These are phyloP conservation scores for Antarctomyces pellizariae DNA, from an alignment of 495 filamentous ascomycete species.

Conservation along the genomic window DNA sequence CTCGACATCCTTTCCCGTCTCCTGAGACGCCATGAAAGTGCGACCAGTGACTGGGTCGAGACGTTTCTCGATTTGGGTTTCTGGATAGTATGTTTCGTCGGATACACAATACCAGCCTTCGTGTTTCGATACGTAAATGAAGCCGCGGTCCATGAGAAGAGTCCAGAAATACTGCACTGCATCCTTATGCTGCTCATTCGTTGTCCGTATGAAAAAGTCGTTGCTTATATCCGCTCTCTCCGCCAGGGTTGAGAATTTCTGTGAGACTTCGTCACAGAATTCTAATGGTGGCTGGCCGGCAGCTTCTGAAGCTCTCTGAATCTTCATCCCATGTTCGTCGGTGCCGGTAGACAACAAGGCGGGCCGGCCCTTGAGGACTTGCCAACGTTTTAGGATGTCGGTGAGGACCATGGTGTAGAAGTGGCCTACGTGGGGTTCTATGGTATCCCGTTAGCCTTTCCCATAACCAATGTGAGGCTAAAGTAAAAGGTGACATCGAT, in stretches of 20 bases:
- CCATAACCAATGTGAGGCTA: too few relatives aligned
- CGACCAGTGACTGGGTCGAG: constrained; percentile 59
- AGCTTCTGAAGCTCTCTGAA: constrained; percentile 59
- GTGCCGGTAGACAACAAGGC: constrained; percentile 74
- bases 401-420: constrained; percentile 79
- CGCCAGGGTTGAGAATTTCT: constrained; percentile 46
- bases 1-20: constrained; percentile 81
- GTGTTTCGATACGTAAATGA: constrained; percentile 71
- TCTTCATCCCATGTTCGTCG: constrained; percentile 97
- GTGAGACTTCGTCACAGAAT: constrained; percentile 36
- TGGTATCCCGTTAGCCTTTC: background rate
- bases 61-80: constrained; percentile 43
- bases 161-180: constrained; percentile 85
- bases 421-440: constrained; percentile 87
- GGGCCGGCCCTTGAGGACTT: constrained; percentile 40
- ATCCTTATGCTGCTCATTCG: constrained; percentile 54
- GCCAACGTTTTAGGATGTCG: constrained; percentile 86
- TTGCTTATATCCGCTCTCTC: constrained; percentile 39
- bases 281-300: constrained; percentile 27
- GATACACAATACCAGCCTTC: constrained; percentile 91
- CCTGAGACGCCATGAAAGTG: constrained; percentile 59
- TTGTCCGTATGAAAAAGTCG: constrained; percentile 81
- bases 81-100: constrained; percentile 90
- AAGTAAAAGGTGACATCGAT: too few relatives aligned
- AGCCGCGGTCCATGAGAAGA: constrained; percentile 45